phyloP scores from a whole-genome alignment of 1,139 yeast species.

The Hemisphaericaspora subhashii region DNA sequence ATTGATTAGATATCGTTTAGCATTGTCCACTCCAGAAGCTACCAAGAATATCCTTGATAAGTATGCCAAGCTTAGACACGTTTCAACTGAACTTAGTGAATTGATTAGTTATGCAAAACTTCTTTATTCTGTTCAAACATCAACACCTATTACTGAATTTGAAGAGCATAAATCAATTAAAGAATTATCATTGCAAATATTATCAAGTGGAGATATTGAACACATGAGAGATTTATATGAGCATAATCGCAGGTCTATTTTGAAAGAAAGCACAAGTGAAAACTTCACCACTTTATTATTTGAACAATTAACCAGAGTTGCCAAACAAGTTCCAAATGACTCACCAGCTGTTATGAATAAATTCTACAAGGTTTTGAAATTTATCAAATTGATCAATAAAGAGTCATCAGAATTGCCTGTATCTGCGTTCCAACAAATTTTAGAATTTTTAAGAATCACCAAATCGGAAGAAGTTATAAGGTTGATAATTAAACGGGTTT shows the following conservation, averaged over 20 bases:
- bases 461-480: constrained; percentile 27
- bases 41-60: constrained; percentile 18
- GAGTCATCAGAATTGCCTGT: constrained; percentile 20
- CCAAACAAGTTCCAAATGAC: constrained; percentile 4
- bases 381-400: constrained; percentile 23
- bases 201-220: constrained; percentile 12
- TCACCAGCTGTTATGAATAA: constrained; percentile 7
- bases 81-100: constrained; percentile 19
- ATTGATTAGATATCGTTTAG: constrained; percentile 24
- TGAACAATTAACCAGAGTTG: constrained; percentile 18
- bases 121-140: constrained; percentile 18
- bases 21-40: constrained; percentile 14
- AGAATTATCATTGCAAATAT: constrained; percentile 10
- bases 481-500: constrained; percentile 29
- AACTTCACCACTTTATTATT: constrained; percentile 19
- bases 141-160: neutral
- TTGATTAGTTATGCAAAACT: constrained; percentile 22
- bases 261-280: constrained; percentile 1
- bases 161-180: constrained; percentile 11
- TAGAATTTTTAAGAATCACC: constrained; percentile 27
- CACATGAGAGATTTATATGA: constrained; percentile 19
- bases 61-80: constrained; percentile 16
- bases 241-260: constrained; percentile 11
- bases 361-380: constrained; percentile 14
- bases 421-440: constrained; percentile 25